These are phyloP conservation scores for Vitis labrusca DNA, from an alignment of 164 flowering plant species.

Conservation along the genomic window DNA sequence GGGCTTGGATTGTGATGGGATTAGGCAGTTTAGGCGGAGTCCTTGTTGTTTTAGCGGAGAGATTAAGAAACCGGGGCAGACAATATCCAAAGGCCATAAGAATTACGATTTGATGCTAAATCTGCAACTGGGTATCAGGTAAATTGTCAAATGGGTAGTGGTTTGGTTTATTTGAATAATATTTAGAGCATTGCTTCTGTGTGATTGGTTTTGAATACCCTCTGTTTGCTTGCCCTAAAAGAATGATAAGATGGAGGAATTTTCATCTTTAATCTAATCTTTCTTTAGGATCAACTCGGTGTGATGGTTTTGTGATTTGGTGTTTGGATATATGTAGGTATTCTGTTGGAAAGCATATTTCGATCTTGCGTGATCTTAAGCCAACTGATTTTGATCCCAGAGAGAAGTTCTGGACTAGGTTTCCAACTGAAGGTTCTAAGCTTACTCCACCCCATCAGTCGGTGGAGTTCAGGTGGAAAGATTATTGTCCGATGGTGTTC, in stretches of 20 bases:
- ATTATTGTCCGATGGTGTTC: slow-evolving; percentile 70
- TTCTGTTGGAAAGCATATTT: slow-evolving; percentile 69
- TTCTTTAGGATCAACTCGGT: too few relatives aligned
- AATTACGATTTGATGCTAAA: slow-evolving; percentile 85
- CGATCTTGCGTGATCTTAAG: slow-evolving; percentile 41
- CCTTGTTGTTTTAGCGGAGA: slow-evolving; percentile 60
- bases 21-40: slow-evolving; percentile 37
- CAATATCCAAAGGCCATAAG: slow-evolving; percentile 75
- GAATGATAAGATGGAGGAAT: too few relatives aligned
- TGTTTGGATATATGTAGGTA: slow-evolving; percentile 39
- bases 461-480: slow-evolving; percentile 72
- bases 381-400: slow-evolving; percentile 62
- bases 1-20: slow-evolving; percentile 33
- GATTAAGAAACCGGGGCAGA: slow-evolving; percentile 74
- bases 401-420: slow-evolving; percentile 77
- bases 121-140: slow-evolving; percentile 85
- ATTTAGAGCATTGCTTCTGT: too few relatives aligned
- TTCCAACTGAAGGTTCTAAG: slow-evolving; percentile 72
- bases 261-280: too few relatives aligned
- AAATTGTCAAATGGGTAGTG: slow-evolving; percentile 4
- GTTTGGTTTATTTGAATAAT: background rate
- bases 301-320: slow-evolving; percentile 2
- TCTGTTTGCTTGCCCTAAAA: too few relatives aligned
- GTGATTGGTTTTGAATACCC: too few relatives aligned
- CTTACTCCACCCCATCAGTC: slow-evolving; percentile 70